phyloP scores from a whole-genome alignment of 148 eudicot species.

The Amaranthus cruentus region DNA sequence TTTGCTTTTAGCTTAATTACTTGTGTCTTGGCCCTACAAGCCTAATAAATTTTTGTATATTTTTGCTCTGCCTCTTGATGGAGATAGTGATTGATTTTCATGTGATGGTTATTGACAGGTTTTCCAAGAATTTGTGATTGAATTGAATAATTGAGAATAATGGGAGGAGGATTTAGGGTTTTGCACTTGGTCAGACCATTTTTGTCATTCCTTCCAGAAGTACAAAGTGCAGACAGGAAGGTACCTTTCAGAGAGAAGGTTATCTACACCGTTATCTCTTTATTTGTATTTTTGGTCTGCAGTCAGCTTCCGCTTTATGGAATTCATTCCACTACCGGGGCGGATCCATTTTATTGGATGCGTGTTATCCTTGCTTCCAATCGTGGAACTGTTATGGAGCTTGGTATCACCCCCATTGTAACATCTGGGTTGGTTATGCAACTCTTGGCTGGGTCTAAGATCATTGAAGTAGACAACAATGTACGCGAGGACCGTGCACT shows the following conservation, averaged over 20 bases:
- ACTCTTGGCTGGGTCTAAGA: constrained; percentile 86
- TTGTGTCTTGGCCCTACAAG: no score
- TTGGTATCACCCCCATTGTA: constrained; percentile 95
- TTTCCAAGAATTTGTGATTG: background rate
- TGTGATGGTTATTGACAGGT: background rate
- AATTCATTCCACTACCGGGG: constrained; percentile 78
- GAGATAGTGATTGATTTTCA: background rate
- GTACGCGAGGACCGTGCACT: constrained; percentile 92
- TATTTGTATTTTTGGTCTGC: constrained; percentile 75
- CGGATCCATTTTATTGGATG: constrained; percentile 93
- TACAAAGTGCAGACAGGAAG: constrained; percentile 71
- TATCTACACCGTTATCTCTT: constrained; percentile 78
- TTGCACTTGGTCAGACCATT: constrained; percentile 80
- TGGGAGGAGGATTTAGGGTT: constrained; percentile 87
- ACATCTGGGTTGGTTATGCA: constrained; percentile 91
- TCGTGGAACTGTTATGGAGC: constrained; percentile 93
- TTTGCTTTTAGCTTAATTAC: no score
- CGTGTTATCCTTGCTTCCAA: constrained; percentile 90
- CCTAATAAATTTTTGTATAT: no score
- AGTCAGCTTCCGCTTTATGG: constrained; percentile 94
- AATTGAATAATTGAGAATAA: constrained; percentile 17
- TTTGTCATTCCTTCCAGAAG: constrained; percentile 73
- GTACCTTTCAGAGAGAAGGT: constrained; percentile 83
- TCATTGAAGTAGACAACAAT: constrained; percentile 89
- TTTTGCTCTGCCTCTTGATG: no score